Evolutionary conservation across 2,329 filamentous ascomycete genomes (phyloP).

Genomic region (Aspergillus glaucus): DNA sequence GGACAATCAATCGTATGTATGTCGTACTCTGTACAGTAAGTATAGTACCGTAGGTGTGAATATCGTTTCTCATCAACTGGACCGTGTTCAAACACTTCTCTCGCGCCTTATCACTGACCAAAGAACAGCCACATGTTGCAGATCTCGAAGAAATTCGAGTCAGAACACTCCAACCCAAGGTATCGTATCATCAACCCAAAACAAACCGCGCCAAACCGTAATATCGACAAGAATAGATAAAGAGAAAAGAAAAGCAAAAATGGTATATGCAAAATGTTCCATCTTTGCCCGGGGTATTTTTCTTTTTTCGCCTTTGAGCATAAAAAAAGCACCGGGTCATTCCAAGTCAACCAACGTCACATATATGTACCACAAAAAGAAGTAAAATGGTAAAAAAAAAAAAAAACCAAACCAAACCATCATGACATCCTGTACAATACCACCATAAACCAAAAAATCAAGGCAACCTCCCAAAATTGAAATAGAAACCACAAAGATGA

Average conservation of each 20-base stretch:
- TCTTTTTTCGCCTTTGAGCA: constrained; percentile 8
- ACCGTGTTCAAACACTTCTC: background rate
- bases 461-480: background rate
- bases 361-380: too few species aligned
- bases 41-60: background rate
- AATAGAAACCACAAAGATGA: constrained; percentile 3
- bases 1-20: too few species aligned
- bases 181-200: background rate
- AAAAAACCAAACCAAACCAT: too few species aligned
- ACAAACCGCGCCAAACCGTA: background rate
- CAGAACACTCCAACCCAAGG: too few species aligned
- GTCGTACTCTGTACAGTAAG: too few species aligned
- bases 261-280: constrained; percentile 9
- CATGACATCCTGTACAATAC: too few species aligned
- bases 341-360: constrained; percentile 2
- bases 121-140: too few species aligned
- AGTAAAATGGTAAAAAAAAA: too few species aligned
- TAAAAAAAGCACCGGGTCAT: constrained; percentile 6
- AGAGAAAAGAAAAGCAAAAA: constrained; percentile 2
- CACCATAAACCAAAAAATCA: too few species aligned
- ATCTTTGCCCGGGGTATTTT: constrained; percentile 13
- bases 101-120: too few species aligned
- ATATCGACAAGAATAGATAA: constrained; percentile 2
- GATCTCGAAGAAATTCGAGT: too few species aligned
- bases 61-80: background rate